Evolutionary conservation across 305 asterid genomes (phyloP).

Genomic region (Ajuga reptans): DNA sequence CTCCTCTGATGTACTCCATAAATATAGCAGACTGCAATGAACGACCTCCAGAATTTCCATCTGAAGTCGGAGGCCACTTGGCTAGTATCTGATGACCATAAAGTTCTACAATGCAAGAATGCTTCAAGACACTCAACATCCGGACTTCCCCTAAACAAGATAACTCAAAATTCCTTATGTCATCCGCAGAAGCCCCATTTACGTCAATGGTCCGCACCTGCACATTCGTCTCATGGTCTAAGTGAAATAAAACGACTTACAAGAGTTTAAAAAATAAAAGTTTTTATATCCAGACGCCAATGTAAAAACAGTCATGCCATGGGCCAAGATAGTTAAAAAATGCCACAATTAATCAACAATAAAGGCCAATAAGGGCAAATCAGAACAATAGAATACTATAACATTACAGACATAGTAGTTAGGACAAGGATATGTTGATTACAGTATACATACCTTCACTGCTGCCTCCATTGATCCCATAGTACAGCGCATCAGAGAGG

Average conservation of each 20-base stretch:
- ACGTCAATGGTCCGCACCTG: conserved; percentile 77
- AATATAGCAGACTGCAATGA: conserved; percentile 56
- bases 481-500: conserved; percentile 59
- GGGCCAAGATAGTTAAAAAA: neutral
- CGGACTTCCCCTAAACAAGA: conserved; percentile 80
- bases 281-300: neutral
- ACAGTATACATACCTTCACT: conserved; percentile 49
- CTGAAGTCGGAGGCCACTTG: conserved; percentile 49
- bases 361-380: neutral
- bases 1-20: conserved; percentile 77
- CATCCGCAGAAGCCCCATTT: conserved; percentile 47
- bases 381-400: neutral
- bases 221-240: conserved; percentile 2
- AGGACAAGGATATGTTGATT: neutral
- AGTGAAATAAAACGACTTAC: neutral
- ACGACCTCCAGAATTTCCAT: conserved; percentile 42
- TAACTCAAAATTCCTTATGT: conserved; percentile 62
- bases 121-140: conserved; percentile 63
- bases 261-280: neutral
- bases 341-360: neutral
- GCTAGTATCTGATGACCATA: conserved; percentile 89
- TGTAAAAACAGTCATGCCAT: neutral
- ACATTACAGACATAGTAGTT: neutral
- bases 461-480: conserved; percentile 62
- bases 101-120: conserved; percentile 64